Base-by-base conservation (phyloP, 257 asterid genomes). In the Nyctanthes arbortristis region DNA sequence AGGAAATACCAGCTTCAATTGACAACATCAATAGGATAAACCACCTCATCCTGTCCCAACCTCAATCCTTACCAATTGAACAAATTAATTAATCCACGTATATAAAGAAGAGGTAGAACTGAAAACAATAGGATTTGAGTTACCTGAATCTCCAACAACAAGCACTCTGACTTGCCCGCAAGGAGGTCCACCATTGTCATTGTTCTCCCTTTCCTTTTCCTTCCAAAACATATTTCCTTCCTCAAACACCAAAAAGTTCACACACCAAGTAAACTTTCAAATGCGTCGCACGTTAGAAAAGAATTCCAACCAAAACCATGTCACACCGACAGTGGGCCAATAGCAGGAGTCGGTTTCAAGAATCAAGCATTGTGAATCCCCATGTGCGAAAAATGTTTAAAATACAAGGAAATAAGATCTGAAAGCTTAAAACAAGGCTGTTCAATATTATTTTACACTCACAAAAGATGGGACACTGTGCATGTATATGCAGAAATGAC, bases 361-460 rank as follows among this genome's bases (percentile, higher is more conserved):
- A 11, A 30, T 32, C 52, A 62, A 63, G 57, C 73, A 77, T 61
- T 66, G 43, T 40, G 13, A 32, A 72, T 56, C 67, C 61, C 39
- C 67, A 25, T 63, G n/a, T n/a, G 67, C 34, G 63, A 66, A 34
- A 40, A 40, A 14, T 14, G 52, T 33, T 73, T 2, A 52, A 32
- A 66, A 67, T 64, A 62, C 32, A 62, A 13, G 63, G 47, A 63
- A 67, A 74, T 58, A 37, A 57, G 73, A 75, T 71, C 72, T 39
- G 70, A 67, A 32, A 68, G 39, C 52, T 14, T 40, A 40, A 13
- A 39, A 39, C 16, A 40, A 12, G n/a, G 20, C 5, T 12, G 22
- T 4, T 12, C 7, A 12, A 40, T 40, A 40, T 40, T 40, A 40
- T 14, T 37, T 2, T 3, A 14, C n/a, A n/a, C n/a, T n/a, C n/a